Evolutionary conservation across 129 eudicot genomes (phyloP).

Genomic region (Saussurea involucrata): DNA sequence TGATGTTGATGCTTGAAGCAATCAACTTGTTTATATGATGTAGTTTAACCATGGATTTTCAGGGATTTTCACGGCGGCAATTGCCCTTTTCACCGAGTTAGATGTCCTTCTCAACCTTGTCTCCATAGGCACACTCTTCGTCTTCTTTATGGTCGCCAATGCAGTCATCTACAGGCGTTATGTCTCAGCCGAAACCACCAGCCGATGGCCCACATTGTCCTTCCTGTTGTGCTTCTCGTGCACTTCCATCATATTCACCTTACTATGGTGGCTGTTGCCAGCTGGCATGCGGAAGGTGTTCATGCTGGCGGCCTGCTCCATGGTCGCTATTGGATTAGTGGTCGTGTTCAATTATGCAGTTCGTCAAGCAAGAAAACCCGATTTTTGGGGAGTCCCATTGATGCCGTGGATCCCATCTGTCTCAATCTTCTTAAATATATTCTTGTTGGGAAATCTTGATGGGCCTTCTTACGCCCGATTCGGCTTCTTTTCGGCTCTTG

Average conservation of each 20-base stretch:
- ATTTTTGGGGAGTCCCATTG: conserved; percentile 93
- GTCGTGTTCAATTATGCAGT: conserved; percentile 62
- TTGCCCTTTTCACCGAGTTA: conserved; percentile 87
- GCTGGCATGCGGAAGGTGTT: conserved; percentile 66
- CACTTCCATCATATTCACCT: conserved; percentile 63
- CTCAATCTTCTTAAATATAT: conserved; percentile 76
- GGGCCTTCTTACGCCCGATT: conserved; percentile 76
- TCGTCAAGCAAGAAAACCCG: conserved; percentile 78
- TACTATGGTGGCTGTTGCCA: conserved; percentile 72
- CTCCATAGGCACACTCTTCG: conserved; percentile 85
- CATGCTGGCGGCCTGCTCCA: conserved; percentile 65
- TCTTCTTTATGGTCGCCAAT: conserved; percentile 94
- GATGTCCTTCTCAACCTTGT: conserved; percentile 83
- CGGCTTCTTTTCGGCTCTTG: conserved; percentile 70
- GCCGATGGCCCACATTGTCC: conserved; percentile 88
- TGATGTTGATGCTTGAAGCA: conserved; percentile 12
- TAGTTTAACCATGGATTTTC: conserved; percentile 13
- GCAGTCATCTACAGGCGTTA: conserved; percentile 90
- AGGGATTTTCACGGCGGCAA: conserved; percentile 81
- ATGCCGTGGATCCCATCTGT: conserved; percentile 95
- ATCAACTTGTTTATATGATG: not conserved
- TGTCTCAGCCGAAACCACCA: conserved; percentile 53
- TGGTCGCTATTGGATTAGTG: conserved; percentile 50
- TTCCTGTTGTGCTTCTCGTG: conserved; percentile 64
- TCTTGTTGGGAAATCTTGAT: conserved; percentile 81